Evolutionary conservation across 129 eudicot genomes (phyloP).

Genomic region (Flaveria brownii): DNA sequence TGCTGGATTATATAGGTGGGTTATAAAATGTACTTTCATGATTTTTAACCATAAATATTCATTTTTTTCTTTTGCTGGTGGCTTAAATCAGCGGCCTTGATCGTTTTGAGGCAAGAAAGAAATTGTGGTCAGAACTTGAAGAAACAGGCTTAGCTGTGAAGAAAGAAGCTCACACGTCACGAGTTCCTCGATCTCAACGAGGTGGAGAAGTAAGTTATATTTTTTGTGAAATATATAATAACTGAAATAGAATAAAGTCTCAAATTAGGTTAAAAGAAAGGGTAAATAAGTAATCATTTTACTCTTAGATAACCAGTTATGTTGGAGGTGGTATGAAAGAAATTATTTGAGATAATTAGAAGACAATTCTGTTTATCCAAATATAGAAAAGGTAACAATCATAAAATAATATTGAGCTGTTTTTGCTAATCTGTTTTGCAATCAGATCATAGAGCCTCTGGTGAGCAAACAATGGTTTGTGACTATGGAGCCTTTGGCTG

Average conservation of each 20-base stretch:
- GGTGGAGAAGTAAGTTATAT: constrained; percentile 85
- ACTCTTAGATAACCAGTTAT: neutral
- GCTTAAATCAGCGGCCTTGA: constrained; percentile 74
- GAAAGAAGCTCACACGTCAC: constrained; percentile 74
- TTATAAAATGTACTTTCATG: neutral
- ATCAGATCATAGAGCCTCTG: constrained; percentile 90
- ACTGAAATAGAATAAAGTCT: neutral
- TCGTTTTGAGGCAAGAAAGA: constrained; percentile 93
- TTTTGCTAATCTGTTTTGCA: constrained; percentile 17
- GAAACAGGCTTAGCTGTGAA: constrained; percentile 84
- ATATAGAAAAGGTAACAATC: neutral
- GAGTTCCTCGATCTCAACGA: constrained; percentile 95
- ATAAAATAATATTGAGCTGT: neutral
- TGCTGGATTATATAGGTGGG: constrained; percentile 83
- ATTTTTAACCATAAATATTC: neutral
- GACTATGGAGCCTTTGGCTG: constrained; percentile 95
- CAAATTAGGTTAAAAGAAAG: neutral
- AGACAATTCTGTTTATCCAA: neutral
- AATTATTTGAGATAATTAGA: neutral
- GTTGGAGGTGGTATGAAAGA: neutral
- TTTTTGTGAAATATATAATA: neutral
- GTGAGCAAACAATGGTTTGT: constrained; percentile 98
- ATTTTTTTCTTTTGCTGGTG: constrained; percentile 13
- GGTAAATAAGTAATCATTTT: neutral
- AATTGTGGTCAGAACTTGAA: constrained; percentile 88